Base-by-base conservation (phyloP, 2,329 filamentous ascomycete genomes). In the Leptographium procerum region DNA sequence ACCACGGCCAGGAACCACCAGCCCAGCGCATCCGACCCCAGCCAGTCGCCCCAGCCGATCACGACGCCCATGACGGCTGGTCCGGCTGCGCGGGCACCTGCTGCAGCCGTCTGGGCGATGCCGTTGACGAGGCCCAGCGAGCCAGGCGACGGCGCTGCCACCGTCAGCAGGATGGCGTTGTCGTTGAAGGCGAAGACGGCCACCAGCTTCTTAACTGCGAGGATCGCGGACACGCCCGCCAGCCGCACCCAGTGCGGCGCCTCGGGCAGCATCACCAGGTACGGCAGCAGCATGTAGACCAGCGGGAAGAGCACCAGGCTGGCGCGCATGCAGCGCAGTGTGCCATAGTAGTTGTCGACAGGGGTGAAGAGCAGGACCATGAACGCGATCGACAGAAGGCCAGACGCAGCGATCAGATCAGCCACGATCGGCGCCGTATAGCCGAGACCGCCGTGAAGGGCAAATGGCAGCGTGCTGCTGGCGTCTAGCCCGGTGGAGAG, bases 181-280 rank as follows among this genome's bases (percentile, higher is more conserved):
- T 57, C 60, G 50, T 61, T 61, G 36, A 61, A 61, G 2, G 60
- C 51, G 26, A 61, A 61, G 34, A 61, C 57, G 13, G 57, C 34
- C 14, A 55, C 58, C 4, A 57, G 16, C 10, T 48, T 61, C 40
- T 61, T 61, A 22, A 36, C 2, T 0, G 8, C 47, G 5, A 55
- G 14, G 19, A 61, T 10, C 1, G 24, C 6, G 1, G n/a, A n/a
- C 9, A 60, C 58, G 24, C 58, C 57, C 0, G 10, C 29, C 3
- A 58, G 33, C 13, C 55, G 60, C 13, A 54, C 10, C 57, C 58
- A 54, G n/a, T 34, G 19, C 8, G 58, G 52, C 14, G 45, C 3
- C 3, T 4, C 36, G 5, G 60, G 60, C 28, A 61, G 47, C 28
- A 58, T 5, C 4, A 58, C 58, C 8, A 61, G 50, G 58, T 60